Evolutionary conservation across 148 eudicot species (phyloP).

Genomic region (Selenicereus undatus): DNA sequence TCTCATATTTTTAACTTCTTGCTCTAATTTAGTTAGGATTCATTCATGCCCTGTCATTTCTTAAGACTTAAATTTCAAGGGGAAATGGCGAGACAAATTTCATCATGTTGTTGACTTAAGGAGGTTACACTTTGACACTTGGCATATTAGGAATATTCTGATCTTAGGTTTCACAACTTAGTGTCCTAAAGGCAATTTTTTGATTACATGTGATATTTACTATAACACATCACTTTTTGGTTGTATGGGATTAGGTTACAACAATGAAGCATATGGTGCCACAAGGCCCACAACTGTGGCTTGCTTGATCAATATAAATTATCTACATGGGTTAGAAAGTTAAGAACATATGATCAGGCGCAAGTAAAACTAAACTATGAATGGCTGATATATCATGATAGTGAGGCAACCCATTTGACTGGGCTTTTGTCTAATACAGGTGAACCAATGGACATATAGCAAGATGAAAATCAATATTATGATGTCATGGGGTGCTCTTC

Average conservation of each 20-base stretch:
- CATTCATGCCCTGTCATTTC: not conserved
- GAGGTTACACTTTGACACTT: not conserved
- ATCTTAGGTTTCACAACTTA: not conserved
- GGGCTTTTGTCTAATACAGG: not conserved
- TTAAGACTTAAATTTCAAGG: constrained; percentile 1
- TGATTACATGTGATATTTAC: not conserved
- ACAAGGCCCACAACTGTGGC: not conserved
- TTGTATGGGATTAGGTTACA: not conserved
- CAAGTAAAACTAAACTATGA: not conserved
- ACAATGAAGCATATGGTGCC: not conserved
- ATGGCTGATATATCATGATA: not conserved
- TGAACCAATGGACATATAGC: too few relatives aligned
- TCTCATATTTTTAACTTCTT: not conserved
- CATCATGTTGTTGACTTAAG: not conserved
- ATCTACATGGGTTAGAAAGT: not conserved
- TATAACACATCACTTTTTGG: not conserved
- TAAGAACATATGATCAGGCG: not conserved
- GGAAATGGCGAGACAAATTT: not conserved
- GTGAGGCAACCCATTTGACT: not conserved
- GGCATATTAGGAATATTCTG: not conserved
- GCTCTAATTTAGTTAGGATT: not conserved
- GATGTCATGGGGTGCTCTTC: not conserved
- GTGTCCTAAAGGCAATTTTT: not conserved
- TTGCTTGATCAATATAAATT: not conserved
- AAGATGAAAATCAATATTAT: too few relatives aligned